These are phyloP conservation scores for Decorospora gaudefroyi DNA, from an alignment of 2,329 filamentous ascomycete species.

Conservation along the genomic window DNA sequence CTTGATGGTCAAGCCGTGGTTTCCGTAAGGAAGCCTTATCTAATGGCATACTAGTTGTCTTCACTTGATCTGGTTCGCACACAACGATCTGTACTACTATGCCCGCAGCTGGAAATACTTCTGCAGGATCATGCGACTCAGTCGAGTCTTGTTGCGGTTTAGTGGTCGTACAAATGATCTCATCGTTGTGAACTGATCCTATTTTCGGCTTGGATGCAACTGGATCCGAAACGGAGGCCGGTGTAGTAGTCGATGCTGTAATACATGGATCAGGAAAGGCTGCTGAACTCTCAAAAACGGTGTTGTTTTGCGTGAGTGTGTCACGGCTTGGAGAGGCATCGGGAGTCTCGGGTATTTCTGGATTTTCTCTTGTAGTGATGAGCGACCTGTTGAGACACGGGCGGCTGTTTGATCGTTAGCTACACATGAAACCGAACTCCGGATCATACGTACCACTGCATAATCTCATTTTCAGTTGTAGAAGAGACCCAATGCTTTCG, in stretches of 20 bases:
- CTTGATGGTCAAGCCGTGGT: not conserved
- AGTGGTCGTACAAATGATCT: not conserved
- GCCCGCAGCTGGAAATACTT: not conserved
- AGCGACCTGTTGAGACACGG: slow-evolving; percentile 14
- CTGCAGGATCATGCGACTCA: not conserved
- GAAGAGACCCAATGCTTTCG: slow-evolving; percentile 12
- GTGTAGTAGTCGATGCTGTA: too few relatives aligned
- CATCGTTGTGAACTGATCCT: slow-evolving; percentile 6
- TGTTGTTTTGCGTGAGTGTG: not conserved
- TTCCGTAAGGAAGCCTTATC: not conserved
- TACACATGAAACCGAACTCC: not conserved
- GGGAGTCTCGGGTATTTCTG: slow-evolving; percentile 28
- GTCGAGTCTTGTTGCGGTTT: not conserved
- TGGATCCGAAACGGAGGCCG: not conserved
- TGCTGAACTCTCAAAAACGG: not conserved
- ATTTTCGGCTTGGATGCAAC: slow-evolving; percentile 2
- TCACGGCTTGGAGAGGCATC: not conserved
- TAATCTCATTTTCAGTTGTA: not conserved
- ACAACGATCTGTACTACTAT: not conserved
- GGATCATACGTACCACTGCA: slow-evolving; percentile 17
- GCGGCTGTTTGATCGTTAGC: slow-evolving; percentile 3
- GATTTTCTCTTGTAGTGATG: not conserved
- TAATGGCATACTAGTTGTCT: not conserved
- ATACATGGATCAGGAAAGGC: too few relatives aligned
- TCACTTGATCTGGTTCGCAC: not conserved